Evolutionary conservation across 2,329 filamentous ascomycete genomes (phyloP).

Genomic region (Scedosporium dehoogii): DNA sequence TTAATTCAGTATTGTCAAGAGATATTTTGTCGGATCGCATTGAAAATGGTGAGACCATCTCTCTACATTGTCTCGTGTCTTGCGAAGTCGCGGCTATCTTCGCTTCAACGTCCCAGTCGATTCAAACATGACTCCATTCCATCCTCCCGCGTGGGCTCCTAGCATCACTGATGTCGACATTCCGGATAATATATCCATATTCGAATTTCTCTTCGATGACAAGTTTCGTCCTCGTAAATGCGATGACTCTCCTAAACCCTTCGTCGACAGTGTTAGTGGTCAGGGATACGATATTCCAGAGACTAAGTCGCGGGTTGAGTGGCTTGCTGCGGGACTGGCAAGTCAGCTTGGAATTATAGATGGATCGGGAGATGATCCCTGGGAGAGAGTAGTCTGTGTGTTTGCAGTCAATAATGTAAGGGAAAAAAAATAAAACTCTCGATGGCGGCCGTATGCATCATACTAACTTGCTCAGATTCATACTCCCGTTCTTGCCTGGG

Average conservation of each 20-base stretch:
- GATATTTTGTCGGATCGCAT: not conserved
- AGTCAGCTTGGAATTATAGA: not conserved
- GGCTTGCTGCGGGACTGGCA: conserved; percentile 5
- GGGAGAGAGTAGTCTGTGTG: conserved; percentile 7
- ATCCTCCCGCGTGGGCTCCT: conserved; percentile 4
- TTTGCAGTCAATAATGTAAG: conserved; percentile 11
- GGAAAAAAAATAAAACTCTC: not conserved
- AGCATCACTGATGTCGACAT: conserved; percentile 5
- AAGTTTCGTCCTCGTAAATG: conserved; percentile 5
- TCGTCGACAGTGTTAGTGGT: conserved; percentile 5
- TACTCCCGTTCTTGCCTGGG: conserved; percentile 7
- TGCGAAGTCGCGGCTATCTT: not conserved
- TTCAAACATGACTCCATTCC: conserved; percentile 1
- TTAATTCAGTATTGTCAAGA: not conserved
- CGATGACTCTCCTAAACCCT: conserved; percentile 1
- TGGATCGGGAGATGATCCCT: conserved; percentile 1
- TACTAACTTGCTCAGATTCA: conserved; percentile 1
- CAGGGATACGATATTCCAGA: conserved; percentile 4
- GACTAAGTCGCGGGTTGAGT: conserved; percentile 3
- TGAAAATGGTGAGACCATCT: not conserved
- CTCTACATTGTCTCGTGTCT: not conserved
- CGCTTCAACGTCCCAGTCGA: not conserved
- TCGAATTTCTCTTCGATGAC: conserved; percentile 5
- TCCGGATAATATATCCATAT: conserved; percentile 4
- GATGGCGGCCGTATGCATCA: not conserved